Conservation (phyloP, 441 rosid species). For the Erysimum pusillum region DNA sequence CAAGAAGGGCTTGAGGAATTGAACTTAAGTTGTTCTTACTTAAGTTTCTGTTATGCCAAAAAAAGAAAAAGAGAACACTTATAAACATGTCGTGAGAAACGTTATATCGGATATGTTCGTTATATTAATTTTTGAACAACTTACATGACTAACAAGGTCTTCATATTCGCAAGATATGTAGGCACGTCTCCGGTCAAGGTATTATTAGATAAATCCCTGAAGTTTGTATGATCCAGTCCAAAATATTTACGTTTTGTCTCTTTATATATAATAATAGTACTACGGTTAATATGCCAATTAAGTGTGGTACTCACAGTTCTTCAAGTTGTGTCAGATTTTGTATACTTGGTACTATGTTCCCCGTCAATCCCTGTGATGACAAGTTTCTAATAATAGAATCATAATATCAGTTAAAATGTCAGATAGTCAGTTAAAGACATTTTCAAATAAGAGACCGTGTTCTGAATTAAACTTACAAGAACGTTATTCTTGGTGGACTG, state of each 20-base stretch:
- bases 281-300: too few relatives aligned
- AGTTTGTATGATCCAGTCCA: neutral
- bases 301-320: neutral
- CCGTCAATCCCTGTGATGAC: neutral
- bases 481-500: constrained; percentile 14
- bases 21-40: constrained; percentile 36
- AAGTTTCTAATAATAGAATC: neutral
- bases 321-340: neutral
- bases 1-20: constrained; percentile 39
- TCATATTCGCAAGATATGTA: neutral
- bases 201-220: neutral
- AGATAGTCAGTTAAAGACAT: neutral
- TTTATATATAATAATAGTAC: too few relatives aligned
- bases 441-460: neutral
- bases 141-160: neutral
- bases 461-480: constrained; percentile 20
- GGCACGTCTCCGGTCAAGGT: neutral
- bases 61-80: too few relatives aligned
- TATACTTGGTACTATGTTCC: neutral
- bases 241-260: too few relatives aligned
- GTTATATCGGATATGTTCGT: neutral
- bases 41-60: constrained; percentile 33
- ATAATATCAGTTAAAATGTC: too few relatives aligned
- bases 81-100: neutral
- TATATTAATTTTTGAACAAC: neutral